phyloP scores from a whole-genome alignment of 2,329 filamentous ascomycete genomes.

The Xylaria digitata region DNA sequence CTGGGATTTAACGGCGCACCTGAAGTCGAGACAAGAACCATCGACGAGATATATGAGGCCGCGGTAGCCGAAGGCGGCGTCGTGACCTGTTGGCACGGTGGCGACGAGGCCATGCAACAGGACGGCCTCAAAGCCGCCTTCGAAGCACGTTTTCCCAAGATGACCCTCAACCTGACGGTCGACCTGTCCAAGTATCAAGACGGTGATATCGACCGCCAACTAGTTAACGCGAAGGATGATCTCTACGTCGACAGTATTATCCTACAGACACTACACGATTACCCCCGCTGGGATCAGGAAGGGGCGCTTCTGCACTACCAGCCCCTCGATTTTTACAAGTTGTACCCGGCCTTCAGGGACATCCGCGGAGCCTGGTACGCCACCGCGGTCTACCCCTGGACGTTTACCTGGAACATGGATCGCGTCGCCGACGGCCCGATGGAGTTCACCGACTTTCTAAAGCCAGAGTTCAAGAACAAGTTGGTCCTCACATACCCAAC shows the following conservation, averaged over 20 bases:
- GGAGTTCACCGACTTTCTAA: slow-evolving; percentile 58
- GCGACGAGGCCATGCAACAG: slow-evolving; percentile 58
- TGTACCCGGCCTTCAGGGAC: slow-evolving; percentile 58
- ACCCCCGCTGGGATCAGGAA: slow-evolving; percentile 61
- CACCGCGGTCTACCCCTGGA: slow-evolving; percentile 54
- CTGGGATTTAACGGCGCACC: slow-evolving; percentile 42
- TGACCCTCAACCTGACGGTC: slow-evolving; percentile 64
- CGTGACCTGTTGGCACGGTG: slow-evolving; percentile 61
- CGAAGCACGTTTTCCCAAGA: slow-evolving; percentile 59
- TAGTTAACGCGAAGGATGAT: slow-evolving; percentile 49
- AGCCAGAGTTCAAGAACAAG: slow-evolving; percentile 64
- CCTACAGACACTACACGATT: slow-evolving; percentile 65
- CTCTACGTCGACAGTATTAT: slow-evolving; percentile 59
- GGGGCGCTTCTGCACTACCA: slow-evolving; percentile 62
- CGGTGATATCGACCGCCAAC: slow-evolving; percentile 57
- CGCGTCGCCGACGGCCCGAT: slow-evolving; percentile 51
- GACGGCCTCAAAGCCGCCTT: slow-evolving; percentile 57
- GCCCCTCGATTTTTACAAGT: slow-evolving; percentile 58
- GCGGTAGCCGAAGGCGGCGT: slow-evolving; percentile 60
- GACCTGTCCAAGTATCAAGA: slow-evolving; percentile 68
- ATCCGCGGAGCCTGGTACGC: slow-evolving; percentile 57
- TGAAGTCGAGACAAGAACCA: slow-evolving; percentile 57
- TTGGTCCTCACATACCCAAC: slow-evolving; percentile 67
- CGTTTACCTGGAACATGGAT: slow-evolving; percentile 52
- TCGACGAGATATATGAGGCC: slow-evolving; percentile 63